Evolutionary conservation across 2,329 filamentous ascomycete species (phyloP).

Genomic region (Cladophialophora carrionii): DNA sequence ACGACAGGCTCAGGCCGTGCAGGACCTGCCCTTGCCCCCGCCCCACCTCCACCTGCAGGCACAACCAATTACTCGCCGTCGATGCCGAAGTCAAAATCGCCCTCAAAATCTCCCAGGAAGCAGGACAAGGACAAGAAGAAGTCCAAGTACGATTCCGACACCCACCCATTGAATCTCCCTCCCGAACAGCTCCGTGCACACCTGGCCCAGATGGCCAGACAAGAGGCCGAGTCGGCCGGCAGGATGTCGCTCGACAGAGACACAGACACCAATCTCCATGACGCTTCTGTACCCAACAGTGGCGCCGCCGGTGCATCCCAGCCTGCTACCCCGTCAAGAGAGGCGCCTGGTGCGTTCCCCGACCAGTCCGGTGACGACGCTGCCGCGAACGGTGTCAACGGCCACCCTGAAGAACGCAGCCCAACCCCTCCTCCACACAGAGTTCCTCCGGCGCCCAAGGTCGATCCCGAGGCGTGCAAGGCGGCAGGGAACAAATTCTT

Average conservation of each 20-base stretch:
- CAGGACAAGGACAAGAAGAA: conserved; percentile 37
- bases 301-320: conserved; percentile 27
- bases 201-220: conserved; percentile 55
- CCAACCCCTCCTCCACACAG: conserved; percentile 53
- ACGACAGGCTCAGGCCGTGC: conserved; percentile 18
- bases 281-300: conserved; percentile 23
- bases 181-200: conserved; percentile 84
- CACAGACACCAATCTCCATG: conserved; percentile 33
- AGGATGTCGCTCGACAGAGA: conserved; percentile 76
- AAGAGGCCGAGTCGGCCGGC: conserved; percentile 42
- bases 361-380: conserved; percentile 36
- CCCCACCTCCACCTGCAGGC: conserved; percentile 25
- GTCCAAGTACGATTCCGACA: conserved; percentile 54
- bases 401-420: conserved; percentile 45
- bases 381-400: conserved; percentile 35
- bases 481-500: conserved; percentile 93
- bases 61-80: conserved; percentile 20
- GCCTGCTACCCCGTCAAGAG: conserved; percentile 33
- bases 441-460: conserved; percentile 54
- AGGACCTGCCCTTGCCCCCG: conserved; percentile 15
- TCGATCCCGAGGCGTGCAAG: conserved; percentile 91
- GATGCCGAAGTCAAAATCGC: conserved; percentile 38
- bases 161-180: conserved; percentile 85
- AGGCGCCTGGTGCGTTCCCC: conserved; percentile 35
- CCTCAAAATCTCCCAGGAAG: conserved; percentile 36